phyloP scores from a whole-genome alignment of 805 yeast species.

The Teunomyces barrocoloradensis region DNA sequence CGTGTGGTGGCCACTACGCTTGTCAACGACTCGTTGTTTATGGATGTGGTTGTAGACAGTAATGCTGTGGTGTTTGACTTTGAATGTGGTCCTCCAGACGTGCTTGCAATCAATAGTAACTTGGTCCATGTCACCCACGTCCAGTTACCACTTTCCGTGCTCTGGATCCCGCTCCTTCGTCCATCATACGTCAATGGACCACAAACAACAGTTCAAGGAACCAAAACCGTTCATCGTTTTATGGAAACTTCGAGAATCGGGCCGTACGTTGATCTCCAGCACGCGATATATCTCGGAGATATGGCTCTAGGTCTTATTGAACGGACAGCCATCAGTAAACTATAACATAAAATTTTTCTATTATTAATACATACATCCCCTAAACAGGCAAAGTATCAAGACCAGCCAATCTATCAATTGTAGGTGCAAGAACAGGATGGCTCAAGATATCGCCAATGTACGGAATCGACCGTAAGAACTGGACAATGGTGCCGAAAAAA shows the following conservation, averaged over 20 bases:
- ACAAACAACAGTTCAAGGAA: background rate
- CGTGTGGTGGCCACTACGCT: conserved; percentile 7
- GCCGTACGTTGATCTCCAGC: conserved; percentile 13
- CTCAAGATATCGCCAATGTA: conserved; percentile 81
- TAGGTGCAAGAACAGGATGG: conserved; percentile 80
- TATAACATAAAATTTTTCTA: background rate
- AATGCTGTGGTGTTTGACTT: conserved; percentile 6
- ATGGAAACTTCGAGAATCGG: conserved; percentile 6
- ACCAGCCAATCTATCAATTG: conserved; percentile 43
- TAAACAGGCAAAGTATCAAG: conserved; percentile 41
- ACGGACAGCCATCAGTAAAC: background rate
- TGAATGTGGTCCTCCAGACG: background rate
- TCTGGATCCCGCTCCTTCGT: conserved; percentile 19
- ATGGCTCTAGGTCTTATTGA: conserved; percentile 5
- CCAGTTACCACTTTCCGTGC: conserved; percentile 4
- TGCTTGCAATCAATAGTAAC: conserved; percentile 4
- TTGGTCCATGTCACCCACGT: background rate
- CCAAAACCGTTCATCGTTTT: background rate
- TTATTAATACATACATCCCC: conserved; percentile 1
- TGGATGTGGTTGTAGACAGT: background rate
- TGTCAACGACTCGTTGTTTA: background rate
- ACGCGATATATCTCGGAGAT: conserved; percentile 14
- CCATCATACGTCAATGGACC: background rate
- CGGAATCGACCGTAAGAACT: conserved; percentile 85
- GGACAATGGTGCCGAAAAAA: conserved; percentile 84